Conservation (phyloP, 805 yeast genomes). For the Kuraishia hungarica region DNA sequence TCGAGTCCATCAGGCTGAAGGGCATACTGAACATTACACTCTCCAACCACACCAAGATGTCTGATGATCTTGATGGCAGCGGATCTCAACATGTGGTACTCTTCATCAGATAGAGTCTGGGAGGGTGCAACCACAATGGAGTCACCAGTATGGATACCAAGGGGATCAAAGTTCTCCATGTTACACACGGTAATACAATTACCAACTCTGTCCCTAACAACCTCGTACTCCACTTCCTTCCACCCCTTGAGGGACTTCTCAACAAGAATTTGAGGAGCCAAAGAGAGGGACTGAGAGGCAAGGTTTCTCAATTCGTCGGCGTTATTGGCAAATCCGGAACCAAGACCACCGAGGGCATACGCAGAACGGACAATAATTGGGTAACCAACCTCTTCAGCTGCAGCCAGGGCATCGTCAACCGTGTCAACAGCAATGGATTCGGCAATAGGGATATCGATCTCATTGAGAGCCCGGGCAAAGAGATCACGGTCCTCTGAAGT, state of each 20-base stretch:
- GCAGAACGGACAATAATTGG: slow-evolving; percentile 98
- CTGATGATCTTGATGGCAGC: slow-evolving; percentile 97
- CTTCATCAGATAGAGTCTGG: slow-evolving; percentile 94
- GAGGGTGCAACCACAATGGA: slow-evolving; percentile 99
- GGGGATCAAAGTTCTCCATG: slow-evolving; percentile 98
- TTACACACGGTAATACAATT: slow-evolving; percentile 98
- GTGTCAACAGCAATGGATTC: slow-evolving; percentile 93
- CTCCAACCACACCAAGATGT: slow-evolving; percentile 98
- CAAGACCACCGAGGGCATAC: slow-evolving; percentile 93
- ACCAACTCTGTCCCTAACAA: slow-evolving; percentile 91
- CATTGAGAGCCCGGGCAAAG: slow-evolving; percentile 90
- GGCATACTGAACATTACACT: slow-evolving; percentile 96
- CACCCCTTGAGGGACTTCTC: slow-evolving; percentile 97
- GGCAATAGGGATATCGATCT: slow-evolving; percentile 93
- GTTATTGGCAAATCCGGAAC: slow-evolving; percentile 92
- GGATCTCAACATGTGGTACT: slow-evolving; percentile 93
- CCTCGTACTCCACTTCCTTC: slow-evolving; percentile 99
- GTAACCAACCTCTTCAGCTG: slow-evolving; percentile 83
- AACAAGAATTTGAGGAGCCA: slow-evolving; percentile 92
- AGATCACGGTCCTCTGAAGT: slow-evolving; percentile 97
- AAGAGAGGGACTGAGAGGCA: slow-evolving; percentile 80
- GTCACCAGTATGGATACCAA: slow-evolving; percentile 98
- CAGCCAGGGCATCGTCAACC: slow-evolving; percentile 86
- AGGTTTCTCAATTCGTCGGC: slow-evolving; percentile 76
- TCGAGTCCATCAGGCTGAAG: slow-evolving; percentile 93